Evolutionary conservation across 192 early-diverging fungal genomes (phyloP), one percentile per base, ranked within the genome.

Genomic region (Spinellus fusiger): DNA sequence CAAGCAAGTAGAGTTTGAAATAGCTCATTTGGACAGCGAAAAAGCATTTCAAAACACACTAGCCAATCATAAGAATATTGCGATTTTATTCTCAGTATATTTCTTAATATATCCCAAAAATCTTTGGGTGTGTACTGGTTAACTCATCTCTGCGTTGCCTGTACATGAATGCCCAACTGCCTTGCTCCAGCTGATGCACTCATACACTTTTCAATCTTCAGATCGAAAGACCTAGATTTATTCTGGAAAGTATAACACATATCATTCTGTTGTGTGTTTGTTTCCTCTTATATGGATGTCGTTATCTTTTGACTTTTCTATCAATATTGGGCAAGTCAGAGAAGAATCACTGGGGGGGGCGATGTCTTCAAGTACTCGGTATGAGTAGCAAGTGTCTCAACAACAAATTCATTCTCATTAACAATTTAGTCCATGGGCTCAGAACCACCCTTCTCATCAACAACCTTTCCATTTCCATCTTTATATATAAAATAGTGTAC

Each of bases 341-440:
- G 13, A 49, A 49, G 47, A 49, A 16, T 49, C 18, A 18, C 47
- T 49, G n/a, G n/a, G 47, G 18, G 18, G 18, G 10, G 4, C 47
- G 47, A 5, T 16, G 7, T 49, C 18, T 49, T 49, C 47, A 49
- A 49, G 18, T 49, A 49, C 18, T 49, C 47, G 13, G 52, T 5
- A 4, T 51, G 8, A 22, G 5, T 51, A 33, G 27, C 52, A 54
- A 54, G 22, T 5, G 49, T 54, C 52, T 54, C 8, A 54, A 54
- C 52, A 32, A 29, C 33, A 54, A 54, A 54, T 54, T 54, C 26
- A 54, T 59, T 59, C 28, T 59, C 15, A 59, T 49, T 25, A 56
- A 56, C n/a, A 26, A 26, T 54, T 33, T 35, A 54, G 28, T 49
- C 46, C 54, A 56, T 56, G 20, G 54, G 54, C 37, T 40, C 54